A percentile compares a stretch with the other conserved stretches of the same genome.
phyloP scores from a whole-genome alignment of 208 protist species.

The Phytomonas sp. region DNA sequence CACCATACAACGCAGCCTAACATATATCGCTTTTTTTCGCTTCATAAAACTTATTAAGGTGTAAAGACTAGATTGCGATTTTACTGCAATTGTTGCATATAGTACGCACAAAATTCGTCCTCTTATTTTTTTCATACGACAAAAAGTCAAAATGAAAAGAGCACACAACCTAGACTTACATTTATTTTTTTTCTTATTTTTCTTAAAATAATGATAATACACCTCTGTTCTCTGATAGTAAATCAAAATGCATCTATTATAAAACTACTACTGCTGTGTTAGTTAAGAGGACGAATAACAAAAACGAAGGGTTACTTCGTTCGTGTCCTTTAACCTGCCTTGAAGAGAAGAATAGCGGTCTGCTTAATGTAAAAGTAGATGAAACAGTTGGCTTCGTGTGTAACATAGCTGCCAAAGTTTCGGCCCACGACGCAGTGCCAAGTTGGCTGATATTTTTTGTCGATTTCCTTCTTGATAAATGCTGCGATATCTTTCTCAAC shows the following conservation, averaged over 20 bases:
- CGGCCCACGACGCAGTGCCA: slow-evolving; percentile 99
- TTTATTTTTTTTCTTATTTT: slow-evolving; percentile 1
- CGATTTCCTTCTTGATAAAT: slow-evolving; percentile 99
- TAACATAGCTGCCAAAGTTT: slow-evolving; percentile 99
- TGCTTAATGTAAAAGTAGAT: slow-evolving; percentile 99
- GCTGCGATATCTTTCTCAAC: slow-evolving; percentile 99
- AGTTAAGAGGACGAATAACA: slow-evolving; percentile 1
- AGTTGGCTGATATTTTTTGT: slow-evolving; percentile 99
- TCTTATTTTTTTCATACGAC: neutral
- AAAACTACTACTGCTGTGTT: neutral
- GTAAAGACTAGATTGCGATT: neutral
- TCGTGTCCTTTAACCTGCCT: slow-evolving; percentile 51
- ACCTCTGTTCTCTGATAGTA: neutral
- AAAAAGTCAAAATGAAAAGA: slow-evolving; percentile 1
- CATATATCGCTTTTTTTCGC: neutral
- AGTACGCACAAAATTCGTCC: neutral
- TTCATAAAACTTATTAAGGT: neutral
- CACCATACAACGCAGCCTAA: neutral
- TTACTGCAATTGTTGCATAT: neutral
- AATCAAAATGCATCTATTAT: neutral
- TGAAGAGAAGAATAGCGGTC: slow-evolving; percentile 98
- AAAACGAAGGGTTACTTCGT: neutral
- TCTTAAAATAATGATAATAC: neutral
- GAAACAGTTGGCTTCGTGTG: slow-evolving; percentile 98
- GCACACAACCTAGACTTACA: neutral